Evolutionary conservation across 257 asterid genomes (phyloP).

Genomic region (Capsicum baccatum): DNA sequence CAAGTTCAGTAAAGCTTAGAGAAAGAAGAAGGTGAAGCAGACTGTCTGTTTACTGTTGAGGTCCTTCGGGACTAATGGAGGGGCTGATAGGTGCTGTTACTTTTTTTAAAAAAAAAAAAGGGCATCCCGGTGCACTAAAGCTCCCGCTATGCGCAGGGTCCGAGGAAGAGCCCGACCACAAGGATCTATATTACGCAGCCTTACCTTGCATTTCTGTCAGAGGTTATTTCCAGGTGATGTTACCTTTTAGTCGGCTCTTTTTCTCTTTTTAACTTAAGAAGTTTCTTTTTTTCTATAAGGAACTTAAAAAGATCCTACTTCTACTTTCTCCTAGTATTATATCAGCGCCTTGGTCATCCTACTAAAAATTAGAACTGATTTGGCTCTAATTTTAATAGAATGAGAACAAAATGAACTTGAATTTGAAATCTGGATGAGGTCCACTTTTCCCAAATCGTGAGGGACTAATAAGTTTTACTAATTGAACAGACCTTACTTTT

Average conservation of each 20-base stretch:
- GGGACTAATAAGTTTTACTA: not conserved
- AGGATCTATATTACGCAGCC: too few species aligned
- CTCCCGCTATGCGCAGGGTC: too few species aligned
- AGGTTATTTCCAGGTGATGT: too few species aligned
- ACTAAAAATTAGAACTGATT: not conserved
- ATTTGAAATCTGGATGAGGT: not conserved
- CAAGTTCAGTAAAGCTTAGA: not conserved
- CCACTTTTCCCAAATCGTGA: not conserved
- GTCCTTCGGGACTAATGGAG: not conserved
- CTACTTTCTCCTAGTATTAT: not conserved
- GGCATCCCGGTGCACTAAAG: too few species aligned
- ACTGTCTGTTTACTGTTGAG: not conserved
- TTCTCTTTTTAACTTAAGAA: not conserved
- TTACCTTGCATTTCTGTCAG: too few species aligned
- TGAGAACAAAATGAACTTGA: not conserved
- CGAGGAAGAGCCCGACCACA: too few species aligned
- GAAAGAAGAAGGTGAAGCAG: not conserved
- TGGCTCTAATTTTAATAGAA: not conserved
- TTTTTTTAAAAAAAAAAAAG: too few species aligned
- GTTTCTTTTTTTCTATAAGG: not conserved
- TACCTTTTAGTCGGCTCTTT: not conserved
- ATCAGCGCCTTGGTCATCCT: not conserved
- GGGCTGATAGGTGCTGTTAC: not conserved
- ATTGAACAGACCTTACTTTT: not conserved
- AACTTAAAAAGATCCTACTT: not conserved